Percentiles rank a stretch among this genome's conserved stretches.
Evolutionary conservation across 768 basidiomycete genomes (phyloP).

Genomic region (Kockovaella imperatae): DNA sequence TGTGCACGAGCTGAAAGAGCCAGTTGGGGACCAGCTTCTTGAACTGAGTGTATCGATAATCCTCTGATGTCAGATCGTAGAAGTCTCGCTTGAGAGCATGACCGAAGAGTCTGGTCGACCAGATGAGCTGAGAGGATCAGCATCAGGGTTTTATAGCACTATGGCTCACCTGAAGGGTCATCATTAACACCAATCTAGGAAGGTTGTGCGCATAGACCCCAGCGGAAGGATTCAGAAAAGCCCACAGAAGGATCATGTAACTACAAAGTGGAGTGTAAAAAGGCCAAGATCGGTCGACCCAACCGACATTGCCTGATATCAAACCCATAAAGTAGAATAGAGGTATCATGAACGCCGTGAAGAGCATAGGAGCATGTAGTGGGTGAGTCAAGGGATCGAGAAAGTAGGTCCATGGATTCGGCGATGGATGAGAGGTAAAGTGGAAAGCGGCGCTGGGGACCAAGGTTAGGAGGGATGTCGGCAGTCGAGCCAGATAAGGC

Average conservation of each 20-base stretch:
- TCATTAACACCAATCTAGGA: constrained; percentile 58
- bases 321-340: constrained; percentile 30
- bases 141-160: neutral
- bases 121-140: constrained; percentile 49
- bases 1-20: constrained; percentile 58
- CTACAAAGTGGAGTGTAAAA: constrained; percentile 69
- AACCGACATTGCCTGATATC: constrained; percentile 37
- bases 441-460: constrained; percentile 12
- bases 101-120: constrained; percentile 55
- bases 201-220: constrained; percentile 60
- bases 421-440: constrained; percentile 12
- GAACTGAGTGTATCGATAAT: constrained; percentile 83
- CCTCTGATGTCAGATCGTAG: constrained; percentile 55
- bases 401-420: constrained; percentile 15
- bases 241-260: constrained; percentile 66
- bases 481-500: constrained; percentile 13
- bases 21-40: constrained; percentile 54
- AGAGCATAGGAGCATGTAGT: constrained; percentile 24
- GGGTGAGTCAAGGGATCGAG: constrained; percentile 23
- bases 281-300: constrained; percentile 60
- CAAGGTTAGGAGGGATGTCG: constrained; percentile 17
- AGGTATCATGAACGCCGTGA: constrained; percentile 15
- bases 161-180: constrained; percentile 55
- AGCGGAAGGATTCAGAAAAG: constrained; percentile 50
- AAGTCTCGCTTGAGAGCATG: constrained; percentile 76